phyloP scores from a whole-genome alignment of 139 green algal species.

The Zygnema circumcarinatum region DNA sequence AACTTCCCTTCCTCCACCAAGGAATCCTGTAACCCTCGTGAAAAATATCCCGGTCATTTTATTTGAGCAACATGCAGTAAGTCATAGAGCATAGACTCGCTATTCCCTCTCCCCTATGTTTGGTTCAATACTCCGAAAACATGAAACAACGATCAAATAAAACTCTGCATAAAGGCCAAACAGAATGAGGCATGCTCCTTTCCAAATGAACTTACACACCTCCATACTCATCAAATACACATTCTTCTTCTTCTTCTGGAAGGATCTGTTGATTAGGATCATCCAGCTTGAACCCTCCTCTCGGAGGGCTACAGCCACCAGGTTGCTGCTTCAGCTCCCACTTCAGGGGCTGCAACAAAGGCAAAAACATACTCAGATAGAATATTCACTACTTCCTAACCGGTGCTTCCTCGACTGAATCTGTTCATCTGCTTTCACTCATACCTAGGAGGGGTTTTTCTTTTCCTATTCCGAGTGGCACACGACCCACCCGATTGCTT shows the following conservation, averaged over 20 bases:
- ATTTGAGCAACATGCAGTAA: no score
- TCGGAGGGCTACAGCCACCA: conserved; percentile 25
- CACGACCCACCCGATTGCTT: no score
- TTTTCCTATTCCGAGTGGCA: no score
- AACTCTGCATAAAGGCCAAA: neutral
- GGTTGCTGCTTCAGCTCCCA: conserved; percentile 55
- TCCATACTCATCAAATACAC: conserved; percentile 54
- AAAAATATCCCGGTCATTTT: neutral
- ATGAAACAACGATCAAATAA: no score
- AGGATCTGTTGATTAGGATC: conserved; percentile 61
- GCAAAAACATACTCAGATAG: conserved; percentile 7
- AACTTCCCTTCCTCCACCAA: neutral
- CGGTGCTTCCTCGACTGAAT: neutral
- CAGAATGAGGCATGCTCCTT: neutral
- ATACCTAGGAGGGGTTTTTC: no score
- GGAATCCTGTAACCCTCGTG: neutral
- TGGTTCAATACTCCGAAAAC: no score
- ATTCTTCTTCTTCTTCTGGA: conserved; percentile 39
- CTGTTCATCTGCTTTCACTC: no score
- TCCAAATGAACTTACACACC: no score
- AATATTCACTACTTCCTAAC: neutral
- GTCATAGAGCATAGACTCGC: no score
- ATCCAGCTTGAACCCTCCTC: conserved; percentile 48
- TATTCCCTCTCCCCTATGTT: no score
- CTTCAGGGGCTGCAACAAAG: conserved; percentile 29